phyloP scores from a whole-genome alignment of 768 basidiomycete genomes.

The Daedaleopsis nitida region DNA sequence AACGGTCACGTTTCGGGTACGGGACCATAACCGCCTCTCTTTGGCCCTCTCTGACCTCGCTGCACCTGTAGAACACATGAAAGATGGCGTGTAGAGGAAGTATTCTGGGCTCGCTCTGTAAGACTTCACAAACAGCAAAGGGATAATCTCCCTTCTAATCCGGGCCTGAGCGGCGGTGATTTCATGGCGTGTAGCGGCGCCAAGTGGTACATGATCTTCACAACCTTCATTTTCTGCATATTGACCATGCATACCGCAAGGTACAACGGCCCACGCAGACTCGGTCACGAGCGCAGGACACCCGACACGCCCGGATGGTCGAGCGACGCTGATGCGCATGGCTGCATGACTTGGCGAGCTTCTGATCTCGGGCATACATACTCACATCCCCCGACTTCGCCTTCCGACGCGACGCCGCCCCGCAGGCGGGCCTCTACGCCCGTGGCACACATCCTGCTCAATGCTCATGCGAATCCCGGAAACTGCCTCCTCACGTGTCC shows the following conservation, averaged over 20 bases:
- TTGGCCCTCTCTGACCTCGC: no score
- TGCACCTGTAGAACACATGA: no score
- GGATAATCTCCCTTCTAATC: no score
- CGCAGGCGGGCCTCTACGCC: background rate
- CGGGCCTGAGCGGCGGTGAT: no score
- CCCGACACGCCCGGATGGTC: conserved; percentile 2
- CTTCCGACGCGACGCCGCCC: background rate
- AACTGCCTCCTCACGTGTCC: background rate
- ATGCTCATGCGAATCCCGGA: background rate
- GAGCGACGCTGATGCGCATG: conserved; percentile 4
- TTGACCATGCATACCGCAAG: background rate
- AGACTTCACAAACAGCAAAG: no score
- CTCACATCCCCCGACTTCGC: background rate
- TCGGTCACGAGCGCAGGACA: conserved; percentile 13
- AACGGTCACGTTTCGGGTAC: no score
- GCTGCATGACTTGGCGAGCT: conserved; percentile 7
- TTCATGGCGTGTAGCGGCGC: no score
- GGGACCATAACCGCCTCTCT: no score
- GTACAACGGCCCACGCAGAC: background rate
- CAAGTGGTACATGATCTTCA: no score
- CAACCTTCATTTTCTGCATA: no score
- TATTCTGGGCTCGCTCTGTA: no score
- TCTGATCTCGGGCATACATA: conserved; percentile 9
- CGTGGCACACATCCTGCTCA: background rate
- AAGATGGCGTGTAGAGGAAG: no score